phyloP scores from a whole-genome alignment of 495 filamentous ascomycete genomes.

The Penicillium atrosanguineum region DNA sequence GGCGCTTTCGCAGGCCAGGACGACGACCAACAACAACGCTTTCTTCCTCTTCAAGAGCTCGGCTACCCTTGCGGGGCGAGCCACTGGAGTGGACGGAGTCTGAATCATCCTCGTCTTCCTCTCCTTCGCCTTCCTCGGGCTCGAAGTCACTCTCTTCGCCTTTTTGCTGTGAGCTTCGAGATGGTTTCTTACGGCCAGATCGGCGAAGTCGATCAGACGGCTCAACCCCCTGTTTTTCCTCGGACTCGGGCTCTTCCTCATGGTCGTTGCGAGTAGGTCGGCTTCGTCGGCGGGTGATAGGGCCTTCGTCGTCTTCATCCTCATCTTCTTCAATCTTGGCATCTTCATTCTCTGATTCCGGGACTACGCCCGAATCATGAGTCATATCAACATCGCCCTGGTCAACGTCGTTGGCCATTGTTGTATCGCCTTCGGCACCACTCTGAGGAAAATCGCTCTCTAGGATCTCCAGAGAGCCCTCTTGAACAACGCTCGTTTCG shows the following conservation, averaged over 20 bases:
- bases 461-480: slow-evolving; percentile 40
- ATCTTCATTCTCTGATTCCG: slow-evolving; percentile 51
- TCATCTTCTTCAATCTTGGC: slow-evolving; percentile 36
- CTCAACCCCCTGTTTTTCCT: slow-evolving; percentile 34
- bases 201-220: slow-evolving; percentile 31
- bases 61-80: slow-evolving; percentile 44
- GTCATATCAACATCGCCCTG: slow-evolving; percentile 42
- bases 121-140: slow-evolving; percentile 63
- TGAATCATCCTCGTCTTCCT: slow-evolving; percentile 64
- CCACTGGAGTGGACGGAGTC: slow-evolving; percentile 45
- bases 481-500: slow-evolving; percentile 30
- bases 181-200: slow-evolving; percentile 46
- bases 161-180: slow-evolving; percentile 51
- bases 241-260: slow-evolving; percentile 28
- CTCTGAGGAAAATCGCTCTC: slow-evolving; percentile 41
- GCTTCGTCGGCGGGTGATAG: slow-evolving; percentile 52
- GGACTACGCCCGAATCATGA: slow-evolving; percentile 46
- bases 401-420: slow-evolving; percentile 17
- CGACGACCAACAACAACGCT: slow-evolving; percentile 47
- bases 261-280: slow-evolving; percentile 39
- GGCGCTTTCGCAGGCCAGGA: slow-evolving; percentile 48
- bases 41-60: slow-evolving; percentile 46
- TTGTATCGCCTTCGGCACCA: slow-evolving; percentile 34
- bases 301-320: slow-evolving; percentile 68
- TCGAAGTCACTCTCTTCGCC: slow-evolving; percentile 89